Evolutionary conservation across 2,329 filamentous ascomycete species (phyloP).

Genomic region (Trichoderma koningii): DNA sequence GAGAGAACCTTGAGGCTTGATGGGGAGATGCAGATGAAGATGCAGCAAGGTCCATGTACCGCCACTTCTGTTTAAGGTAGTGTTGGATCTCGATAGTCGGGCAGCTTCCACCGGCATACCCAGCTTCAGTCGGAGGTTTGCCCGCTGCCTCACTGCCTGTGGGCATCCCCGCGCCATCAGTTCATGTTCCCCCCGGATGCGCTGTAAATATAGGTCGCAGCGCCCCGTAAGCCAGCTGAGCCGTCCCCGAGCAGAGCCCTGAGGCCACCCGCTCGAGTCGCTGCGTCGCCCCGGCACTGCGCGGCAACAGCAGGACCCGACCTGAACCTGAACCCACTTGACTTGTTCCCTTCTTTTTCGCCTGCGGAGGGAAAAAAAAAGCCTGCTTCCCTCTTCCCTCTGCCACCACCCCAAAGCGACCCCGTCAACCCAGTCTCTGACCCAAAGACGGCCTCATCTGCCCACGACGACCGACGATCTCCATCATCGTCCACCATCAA

Average conservation of each 20-base stretch:
- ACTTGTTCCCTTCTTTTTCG: slow-evolving; percentile 24
- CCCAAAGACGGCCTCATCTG: slow-evolving; percentile 18
- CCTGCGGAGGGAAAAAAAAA: slow-evolving; percentile 26
- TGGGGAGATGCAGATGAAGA: too few relatives aligned
- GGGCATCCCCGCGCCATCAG: too few relatives aligned
- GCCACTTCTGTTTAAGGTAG: too few relatives aligned
- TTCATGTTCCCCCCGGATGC: too few relatives aligned
- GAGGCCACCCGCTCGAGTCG: neutral
- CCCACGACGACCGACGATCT: slow-evolving; percentile 28
- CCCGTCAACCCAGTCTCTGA: slow-evolving; percentile 13
- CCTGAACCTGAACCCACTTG: slow-evolving; percentile 12
- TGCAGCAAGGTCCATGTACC: too few relatives aligned
- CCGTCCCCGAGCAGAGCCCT: neutral
- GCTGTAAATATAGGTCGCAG: too few relatives aligned
- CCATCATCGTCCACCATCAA: slow-evolving; percentile 21
- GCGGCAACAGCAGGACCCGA: too few relatives aligned
- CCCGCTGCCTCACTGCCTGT: too few relatives aligned
- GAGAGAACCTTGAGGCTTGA: too few relatives aligned
- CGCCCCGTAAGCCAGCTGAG: slow-evolving; percentile 12
- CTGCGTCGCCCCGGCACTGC: slow-evolving; percentile 24
- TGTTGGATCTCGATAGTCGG: too few relatives aligned
- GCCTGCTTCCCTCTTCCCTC: slow-evolving; percentile 25
- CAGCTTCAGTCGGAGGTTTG: too few relatives aligned
- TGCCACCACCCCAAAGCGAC: slow-evolving; percentile 14
- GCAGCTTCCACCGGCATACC: too few relatives aligned